Base-by-base conservation (phyloP, 345 rosid genomes). In the Camelina neglecta region DNA sequence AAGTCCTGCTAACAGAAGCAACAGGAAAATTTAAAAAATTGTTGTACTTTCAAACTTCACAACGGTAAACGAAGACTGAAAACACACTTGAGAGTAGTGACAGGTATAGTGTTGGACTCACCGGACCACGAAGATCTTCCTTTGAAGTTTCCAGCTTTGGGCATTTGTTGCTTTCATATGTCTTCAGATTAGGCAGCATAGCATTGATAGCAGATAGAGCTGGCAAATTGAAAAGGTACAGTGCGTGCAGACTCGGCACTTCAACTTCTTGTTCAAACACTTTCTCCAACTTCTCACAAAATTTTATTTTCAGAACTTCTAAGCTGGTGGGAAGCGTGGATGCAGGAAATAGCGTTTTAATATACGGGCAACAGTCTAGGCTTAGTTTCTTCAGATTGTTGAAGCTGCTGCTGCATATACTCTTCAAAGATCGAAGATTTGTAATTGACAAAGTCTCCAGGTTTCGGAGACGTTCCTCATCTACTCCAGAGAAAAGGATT, bases 361-460 rank as follows among this genome's bases (percentile, higher is more conserved):
- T 85, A 54, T 4, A 45, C 0, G 88, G 85, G 60, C 86, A 86
- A 35, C 84, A 80, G 23, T 86, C 88, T 4, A 89, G 1, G 60
- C 62, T 4, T 84, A 85, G 70, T 6, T 60, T 49, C 58, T 74
- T 83, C 16, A 89, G 85, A 44, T 65, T 84, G 39, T 2, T 45
- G n/a, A 83, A 75, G 60, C 72, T 16, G 11, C 64, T 51, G 0
- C 53, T 53, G 61, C 31, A 74, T 39, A 88, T 4, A 18, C 76
- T 70, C n/a, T 49, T 24, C 47, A 85, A 4, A 0, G 26, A 20
- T 5, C 65, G 68, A 31, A 87, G 64, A 70, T 72, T 84, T 5
- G 83, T 79, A 2, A 81, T 64, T 58, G 84, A 83, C 6, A 87
- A 41, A 38, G 68, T 73, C 76, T 82, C 79, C 29, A 85, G 70